Evolutionary conservation across 176 grass and related monocot species (phyloP).

Genomic region (Aegilops umbellulata): DNA sequence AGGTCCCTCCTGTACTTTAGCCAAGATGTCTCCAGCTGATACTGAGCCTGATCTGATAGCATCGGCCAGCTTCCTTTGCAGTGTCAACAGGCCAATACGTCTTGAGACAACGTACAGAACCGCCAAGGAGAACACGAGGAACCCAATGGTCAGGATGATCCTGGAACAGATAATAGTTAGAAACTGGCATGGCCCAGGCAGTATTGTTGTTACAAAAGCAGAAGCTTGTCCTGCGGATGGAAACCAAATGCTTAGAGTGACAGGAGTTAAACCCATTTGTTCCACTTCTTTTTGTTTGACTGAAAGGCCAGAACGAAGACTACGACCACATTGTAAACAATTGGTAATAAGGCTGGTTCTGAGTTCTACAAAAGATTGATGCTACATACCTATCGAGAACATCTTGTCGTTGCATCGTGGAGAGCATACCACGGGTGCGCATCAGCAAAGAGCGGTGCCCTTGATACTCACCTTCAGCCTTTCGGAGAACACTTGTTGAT

Average conservation of each 20-base stretch:
- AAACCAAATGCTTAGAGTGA: not conserved
- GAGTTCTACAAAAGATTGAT: not conserved
- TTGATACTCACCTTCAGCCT: conserved; percentile 89
- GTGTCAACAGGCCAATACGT: conserved; percentile 57
- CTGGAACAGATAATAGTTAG: conserved; percentile 46
- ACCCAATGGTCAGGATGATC: conserved; percentile 63
- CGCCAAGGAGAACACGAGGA: conserved; percentile 71
- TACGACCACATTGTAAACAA: not conserved
- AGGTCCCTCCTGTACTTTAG: conserved; percentile 29
- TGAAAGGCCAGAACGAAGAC: not conserved
- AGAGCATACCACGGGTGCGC: conserved; percentile 72
- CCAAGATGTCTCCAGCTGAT: conserved; percentile 43
- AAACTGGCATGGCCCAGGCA: not conserved
- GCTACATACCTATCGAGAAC: conserved; percentile 75
- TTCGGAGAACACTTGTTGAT: conserved; percentile 67
- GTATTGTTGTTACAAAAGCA: not conserved
- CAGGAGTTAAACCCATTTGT: not conserved
- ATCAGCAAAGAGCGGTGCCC: conserved; percentile 82
- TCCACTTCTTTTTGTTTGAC: not conserved
- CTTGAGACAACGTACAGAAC: conserved; percentile 62
- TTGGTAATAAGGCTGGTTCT: not conserved
- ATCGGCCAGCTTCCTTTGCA: conserved; percentile 77
- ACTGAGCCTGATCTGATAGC: conserved; percentile 77
- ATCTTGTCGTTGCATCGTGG: conserved; percentile 80
- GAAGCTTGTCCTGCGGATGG: not conserved